Conservation (phyloP, 257 asterid species). For the Gardenia jasminoides region DNA sequence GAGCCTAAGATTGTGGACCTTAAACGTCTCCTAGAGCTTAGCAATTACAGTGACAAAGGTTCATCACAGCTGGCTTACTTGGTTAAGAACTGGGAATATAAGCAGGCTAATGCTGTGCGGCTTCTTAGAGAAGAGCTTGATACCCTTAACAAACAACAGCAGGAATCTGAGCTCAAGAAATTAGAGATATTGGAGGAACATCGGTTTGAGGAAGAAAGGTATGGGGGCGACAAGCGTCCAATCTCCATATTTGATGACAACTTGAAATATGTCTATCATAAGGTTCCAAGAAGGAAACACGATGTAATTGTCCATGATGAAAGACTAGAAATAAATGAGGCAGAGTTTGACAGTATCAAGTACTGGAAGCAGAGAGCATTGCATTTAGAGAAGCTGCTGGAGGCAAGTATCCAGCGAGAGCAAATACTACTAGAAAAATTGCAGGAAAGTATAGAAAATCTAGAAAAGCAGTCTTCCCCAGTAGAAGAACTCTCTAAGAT, state of each 20-base stretch:
- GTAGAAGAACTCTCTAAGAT: conserved; percentile 81
- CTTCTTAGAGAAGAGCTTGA: conserved; percentile 82
- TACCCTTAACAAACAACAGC: conserved; percentile 75
- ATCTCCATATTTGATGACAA: conserved; percentile 71
- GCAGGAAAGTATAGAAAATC: conserved; percentile 78
- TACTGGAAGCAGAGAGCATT: conserved; percentile 74
- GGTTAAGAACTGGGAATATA: conserved; percentile 81
- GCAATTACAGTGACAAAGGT: conserved; percentile 74
- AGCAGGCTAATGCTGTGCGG: conserved; percentile 76
- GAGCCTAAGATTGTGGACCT: conserved; percentile 71
- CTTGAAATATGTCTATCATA: conserved; percentile 51
- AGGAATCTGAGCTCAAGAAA: conserved; percentile 84
- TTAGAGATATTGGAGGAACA: conserved; percentile 82
- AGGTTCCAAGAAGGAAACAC: conserved; percentile 51
- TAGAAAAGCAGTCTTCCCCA: conserved; percentile 78
- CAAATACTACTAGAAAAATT: conserved; percentile 53
- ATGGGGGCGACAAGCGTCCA: conserved; percentile 79
- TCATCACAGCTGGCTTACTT: conserved; percentile 71
- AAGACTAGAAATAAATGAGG: conserved; percentile 49
- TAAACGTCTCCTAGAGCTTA: conserved; percentile 70
- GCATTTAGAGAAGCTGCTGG: conserved; percentile 68
- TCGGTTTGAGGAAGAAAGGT: conserved; percentile 68
- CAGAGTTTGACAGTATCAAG: conserved; percentile 54
- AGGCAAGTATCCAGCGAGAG: conserved; percentile 59
- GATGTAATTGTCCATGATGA: conserved; percentile 45